Evolutionary conservation across 192 early-diverging fungal genomes (phyloP).

Genomic region (Backusella tuberculispora): DNA sequence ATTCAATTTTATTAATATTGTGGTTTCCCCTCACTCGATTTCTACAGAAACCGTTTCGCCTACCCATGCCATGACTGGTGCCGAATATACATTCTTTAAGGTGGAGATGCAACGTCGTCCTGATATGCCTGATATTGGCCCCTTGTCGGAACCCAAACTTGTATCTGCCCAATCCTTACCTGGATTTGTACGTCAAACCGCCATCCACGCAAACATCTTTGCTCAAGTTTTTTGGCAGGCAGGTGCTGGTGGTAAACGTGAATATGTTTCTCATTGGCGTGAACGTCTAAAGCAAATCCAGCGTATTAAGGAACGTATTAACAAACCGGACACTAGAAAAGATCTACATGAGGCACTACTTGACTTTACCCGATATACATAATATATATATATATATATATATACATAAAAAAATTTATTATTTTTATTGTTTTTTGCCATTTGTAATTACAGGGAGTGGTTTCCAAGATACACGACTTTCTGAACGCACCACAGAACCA

Average conservation of each 20-base stretch:
- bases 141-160: constrained; percentile 81
- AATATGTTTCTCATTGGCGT: constrained; percentile 88
- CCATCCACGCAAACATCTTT: constrained; percentile 88
- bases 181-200: constrained; percentile 80
- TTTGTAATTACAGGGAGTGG: constrained; percentile 6
- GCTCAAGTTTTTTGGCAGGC: constrained; percentile 83
- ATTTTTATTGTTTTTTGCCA: neutral
- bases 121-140: constrained; percentile 84
- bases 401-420: neutral
- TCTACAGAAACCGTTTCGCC: constrained; percentile 28
- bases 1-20: constrained; percentile 96
- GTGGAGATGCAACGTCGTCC: constrained; percentile 68
- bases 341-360: constrained; percentile 45
- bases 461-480: constrained; percentile 28
- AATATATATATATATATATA: constrained; percentile 11
- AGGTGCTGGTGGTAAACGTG: constrained; percentile 59
- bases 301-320: constrained; percentile 64
- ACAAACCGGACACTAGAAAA: constrained; percentile 16
- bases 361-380: constrained; percentile 65
- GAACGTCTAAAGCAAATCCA: constrained; percentile 93
- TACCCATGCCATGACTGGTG: constrained; percentile 11
- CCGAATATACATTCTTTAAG: constrained; percentile 57
- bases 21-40: constrained; percentile 77
- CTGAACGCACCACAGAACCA: constrained; percentile 58
- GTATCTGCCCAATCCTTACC: constrained; percentile 78